Evolutionary conservation across 352 stramenopile species (phyloP).

Genomic region (Phytophthora sojae): DNA sequence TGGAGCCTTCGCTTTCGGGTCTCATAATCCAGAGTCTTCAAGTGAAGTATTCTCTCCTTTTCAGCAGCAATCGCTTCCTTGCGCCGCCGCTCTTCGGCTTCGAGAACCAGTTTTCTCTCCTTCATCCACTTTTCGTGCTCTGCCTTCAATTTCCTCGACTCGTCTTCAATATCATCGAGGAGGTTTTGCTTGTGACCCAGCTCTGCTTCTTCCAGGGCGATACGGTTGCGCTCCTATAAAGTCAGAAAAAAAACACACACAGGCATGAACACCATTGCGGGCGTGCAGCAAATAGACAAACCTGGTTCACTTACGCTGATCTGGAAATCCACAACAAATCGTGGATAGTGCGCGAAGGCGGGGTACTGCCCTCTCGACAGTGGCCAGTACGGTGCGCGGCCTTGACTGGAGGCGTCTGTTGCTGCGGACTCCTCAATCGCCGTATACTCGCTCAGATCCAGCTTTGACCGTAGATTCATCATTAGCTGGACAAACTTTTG

Average conservation of each 20-base stretch:
- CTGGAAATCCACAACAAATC: slow-evolving; percentile 86
- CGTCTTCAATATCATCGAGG: slow-evolving; percentile 60
- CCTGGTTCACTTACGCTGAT: slow-evolving; percentile 64
- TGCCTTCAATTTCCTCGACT: slow-evolving; percentile 59
- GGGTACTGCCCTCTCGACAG: slow-evolving; percentile 79
- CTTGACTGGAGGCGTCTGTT: slow-evolving; percentile 1
- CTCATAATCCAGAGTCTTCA: slow-evolving; percentile 79
- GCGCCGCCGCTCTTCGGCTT: slow-evolving; percentile 67
- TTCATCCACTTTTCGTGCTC: slow-evolving; percentile 77
- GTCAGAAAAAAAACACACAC: slow-evolving; percentile 14
- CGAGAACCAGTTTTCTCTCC: slow-evolving; percentile 60
- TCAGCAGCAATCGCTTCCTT: slow-evolving; percentile 69
- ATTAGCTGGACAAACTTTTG: slow-evolving; percentile 75
- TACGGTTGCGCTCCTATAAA: slow-evolving; percentile 79
- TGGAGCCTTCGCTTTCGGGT: slow-evolving; percentile 71
- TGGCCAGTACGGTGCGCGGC: slow-evolving; percentile 52
- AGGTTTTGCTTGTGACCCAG: slow-evolving; percentile 70
- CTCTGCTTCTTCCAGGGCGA: slow-evolving; percentile 79
- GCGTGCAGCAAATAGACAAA: slow-evolving; percentile 6
- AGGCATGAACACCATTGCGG: not conserved
- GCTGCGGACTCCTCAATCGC: slow-evolving; percentile 14
- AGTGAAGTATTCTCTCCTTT: slow-evolving; percentile 66
- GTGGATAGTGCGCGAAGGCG: slow-evolving; percentile 80
- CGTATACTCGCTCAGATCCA: slow-evolving; percentile 46
- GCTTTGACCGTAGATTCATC: slow-evolving; percentile 57